Evolutionary conservation across 2,329 filamentous ascomycete species (phyloP), one percentile per base, ranked within the genome.

Genomic region (Aphanocladium album): DNA sequence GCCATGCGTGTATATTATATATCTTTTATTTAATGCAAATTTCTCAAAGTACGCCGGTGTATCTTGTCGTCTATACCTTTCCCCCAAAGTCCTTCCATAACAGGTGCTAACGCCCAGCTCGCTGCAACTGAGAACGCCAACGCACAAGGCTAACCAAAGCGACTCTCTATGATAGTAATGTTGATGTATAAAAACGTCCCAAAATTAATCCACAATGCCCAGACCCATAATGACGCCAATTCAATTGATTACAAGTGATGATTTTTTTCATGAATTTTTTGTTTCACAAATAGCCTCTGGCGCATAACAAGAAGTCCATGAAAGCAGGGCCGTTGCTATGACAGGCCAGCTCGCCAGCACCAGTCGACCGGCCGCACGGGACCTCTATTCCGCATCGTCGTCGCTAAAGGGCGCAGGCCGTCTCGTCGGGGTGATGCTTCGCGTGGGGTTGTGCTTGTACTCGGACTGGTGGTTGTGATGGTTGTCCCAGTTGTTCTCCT

Each of bases 371-470:
- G 37, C 17, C 37, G 49, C 21, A 7, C 23, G 35, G 49, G 25
- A 27, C 41, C 21, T 60, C 64, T 72, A 70, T 63, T 70, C 65
- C 64, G 64, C 63, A 59, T 66, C 63, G 63, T 73, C 70, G 62
- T 76, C 77, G 60, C 67, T 70, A 39, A 75, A 70, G 14, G 72
- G 73, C 16, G 71, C 75, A 46, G 74, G 71, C 63, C 77, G 75
- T 53, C 74, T 73, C 2, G 73, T 72, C 3, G 77, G 73, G 11
- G 77, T 75, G 39, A 73, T 65, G 64, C 70, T 79, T 61, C 73
- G 71, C 53, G 73, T 69, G 49, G 71, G 71, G 19, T 65, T 64
- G 39, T 70, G 67, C 64, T 70, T 72, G 55, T 68, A 71, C n/a
- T 67, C 65, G 59, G 64, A 58, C 33, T 56, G 51, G n/a, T 57